Percentiles rank a stretch among this genome's conserved stretches.
phyloP scores from a whole-genome alignment of 495 filamentous ascomycete species.

The Choiromyces venosus region DNA sequence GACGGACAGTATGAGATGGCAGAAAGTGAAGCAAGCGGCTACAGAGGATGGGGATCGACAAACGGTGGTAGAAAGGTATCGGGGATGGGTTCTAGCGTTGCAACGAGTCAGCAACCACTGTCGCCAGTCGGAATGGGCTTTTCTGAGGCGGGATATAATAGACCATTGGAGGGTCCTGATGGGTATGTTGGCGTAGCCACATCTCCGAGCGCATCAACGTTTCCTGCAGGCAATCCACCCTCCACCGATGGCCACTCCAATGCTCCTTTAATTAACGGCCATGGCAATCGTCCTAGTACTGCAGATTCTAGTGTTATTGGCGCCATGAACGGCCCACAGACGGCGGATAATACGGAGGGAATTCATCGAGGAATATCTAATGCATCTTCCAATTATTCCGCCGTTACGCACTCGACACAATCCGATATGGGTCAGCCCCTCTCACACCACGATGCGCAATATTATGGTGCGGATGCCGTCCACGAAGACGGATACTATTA shows the following conservation, averaged over 20 bases:
- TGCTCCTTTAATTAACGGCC: conserved; percentile 56
- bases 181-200: conserved; percentile 53
- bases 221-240: conserved; percentile 50
- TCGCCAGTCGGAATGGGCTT: conserved; percentile 58
- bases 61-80: conserved; percentile 69
- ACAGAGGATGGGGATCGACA: conserved; percentile 93
- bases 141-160: conserved; percentile 55
- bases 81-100: conserved; percentile 78
- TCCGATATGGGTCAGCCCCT: conserved; percentile 61
- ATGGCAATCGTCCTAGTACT: conserved; percentile 52
- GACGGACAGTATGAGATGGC: conserved; percentile 59
- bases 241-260: conserved; percentile 58
- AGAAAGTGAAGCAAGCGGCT: conserved; percentile 66
- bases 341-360: conserved; percentile 59
- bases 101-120: conserved; percentile 47
- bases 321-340: conserved; percentile 64
- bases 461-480: conserved; percentile 45
- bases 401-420: conserved; percentile 71
- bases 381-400: conserved; percentile 92
- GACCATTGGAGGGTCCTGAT: conserved; percentile 48
- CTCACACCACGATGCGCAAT: conserved; percentile 37
- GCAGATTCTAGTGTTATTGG: conserved; percentile 69
- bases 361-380: conserved; percentile 90
- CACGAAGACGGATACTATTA: conserved; percentile 50
- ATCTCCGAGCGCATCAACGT: conserved; percentile 63